Evolutionary conservation across 805 yeast species (phyloP), one percentile per base, ranked within the genome.

Genomic region (Candida golubevii): DNA sequence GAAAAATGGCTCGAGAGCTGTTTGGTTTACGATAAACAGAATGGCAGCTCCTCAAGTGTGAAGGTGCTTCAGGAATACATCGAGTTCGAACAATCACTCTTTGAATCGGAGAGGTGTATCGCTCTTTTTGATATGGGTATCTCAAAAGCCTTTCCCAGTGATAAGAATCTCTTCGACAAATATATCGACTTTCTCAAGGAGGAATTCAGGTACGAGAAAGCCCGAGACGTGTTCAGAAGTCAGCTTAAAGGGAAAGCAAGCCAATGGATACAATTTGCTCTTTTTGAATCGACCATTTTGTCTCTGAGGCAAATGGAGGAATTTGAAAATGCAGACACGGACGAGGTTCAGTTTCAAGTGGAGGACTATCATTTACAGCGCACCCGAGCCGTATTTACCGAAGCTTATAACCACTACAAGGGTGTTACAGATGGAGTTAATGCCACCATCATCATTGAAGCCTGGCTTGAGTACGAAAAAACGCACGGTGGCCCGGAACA

Each of bases 231-330:
- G 1, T 80, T 74, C 53, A 69, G 73, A 38, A 56, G 66, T 2
- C 60, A 72, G 18, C 50, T 79, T 11, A 12, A 29, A 29, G 57
- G 58, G 8, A 35, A 42, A 15, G 56, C 67, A 4, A 60, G 66
- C 23, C 55, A 67, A 2, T 85, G 93, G 88, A 74, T 85, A 11
- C 71, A 80, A 26, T 74, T 71, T 55, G 95, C 95, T 1, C 62
- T 79, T 50, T 84, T 85, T 60, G 96, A 88, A 59, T 67, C 84
- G 2, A 69, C 82, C 0, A 72, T 82, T 0, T 88, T 88, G 7
- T 72, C 82, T 1, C 69, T 71, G 0, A 69, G 65, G 15, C 85
- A 82, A 50, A 47, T 79, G n/a, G 56, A 55, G 13, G 59, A 60
- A 18, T 71, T 69, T 46, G 74, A 73, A 10, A 67, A 62, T 15